These are phyloP conservation scores for Coccinonectria pachysandricola DNA, from an alignment of 2,329 filamentous ascomycete genomes.

Conservation along the genomic window DNA sequence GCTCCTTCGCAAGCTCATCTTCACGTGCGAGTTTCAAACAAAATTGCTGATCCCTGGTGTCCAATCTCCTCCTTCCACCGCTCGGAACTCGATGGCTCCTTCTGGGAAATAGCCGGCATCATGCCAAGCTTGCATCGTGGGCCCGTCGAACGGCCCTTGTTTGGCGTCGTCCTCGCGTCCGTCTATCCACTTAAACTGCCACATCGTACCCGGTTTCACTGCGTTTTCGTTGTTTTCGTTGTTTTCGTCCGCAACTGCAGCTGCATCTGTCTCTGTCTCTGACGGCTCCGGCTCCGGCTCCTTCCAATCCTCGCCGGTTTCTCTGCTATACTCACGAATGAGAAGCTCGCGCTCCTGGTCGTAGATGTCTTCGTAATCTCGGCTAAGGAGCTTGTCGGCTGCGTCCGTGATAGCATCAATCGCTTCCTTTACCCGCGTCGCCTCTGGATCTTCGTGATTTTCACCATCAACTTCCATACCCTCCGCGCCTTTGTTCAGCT, in stretches of 20 bases:
- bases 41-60: constrained; percentile 36
- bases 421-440: constrained; percentile 56
- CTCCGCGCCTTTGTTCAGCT: constrained; percentile 43
- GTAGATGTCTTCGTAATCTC: constrained; percentile 85
- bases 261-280: too few species aligned
- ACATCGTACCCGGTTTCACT: constrained; percentile 30
- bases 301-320: constrained; percentile 79
- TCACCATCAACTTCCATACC: constrained; percentile 60
- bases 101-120: constrained; percentile 81
- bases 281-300: too few species aligned
- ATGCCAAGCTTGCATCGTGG: constrained; percentile 85
- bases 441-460: constrained; percentile 51
- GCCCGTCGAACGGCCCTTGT: constrained; percentile 79
- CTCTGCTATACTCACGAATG: constrained; percentile 69
- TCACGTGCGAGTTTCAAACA: constrained; percentile 27
- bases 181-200: constrained; percentile 92
- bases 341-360: constrained; percentile 78
- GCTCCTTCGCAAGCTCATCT: constrained; percentile 4
- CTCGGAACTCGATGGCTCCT: constrained; percentile 65
- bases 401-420: constrained; percentile 82
- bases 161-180: constrained; percentile 66
- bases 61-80: constrained; percentile 46
- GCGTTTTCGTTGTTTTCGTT: constrained; percentile 7
- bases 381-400: constrained; percentile 73
- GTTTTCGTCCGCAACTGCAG: constrained; percentile 18